phyloP scores from a whole-genome alignment of 2,329 filamentous ascomycete genomes.

The Metarhizium anisopliae region DNA sequence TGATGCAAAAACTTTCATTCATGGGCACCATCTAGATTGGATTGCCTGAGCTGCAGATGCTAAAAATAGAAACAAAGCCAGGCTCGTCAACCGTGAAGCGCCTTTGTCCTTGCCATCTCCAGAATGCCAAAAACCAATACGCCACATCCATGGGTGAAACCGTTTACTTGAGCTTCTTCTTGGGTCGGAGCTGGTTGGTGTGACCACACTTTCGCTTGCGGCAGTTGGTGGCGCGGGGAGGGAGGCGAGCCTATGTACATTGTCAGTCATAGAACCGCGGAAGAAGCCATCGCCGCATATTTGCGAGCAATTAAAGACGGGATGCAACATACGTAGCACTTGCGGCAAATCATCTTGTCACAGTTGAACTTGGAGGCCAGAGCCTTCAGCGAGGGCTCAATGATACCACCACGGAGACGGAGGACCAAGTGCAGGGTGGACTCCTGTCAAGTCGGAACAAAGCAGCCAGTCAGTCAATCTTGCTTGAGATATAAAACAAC shows the following conservation, averaged over 20 bases:
- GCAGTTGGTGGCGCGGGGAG: conserved; percentile 99
- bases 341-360: conserved; percentile 99
- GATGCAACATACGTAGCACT: conserved; percentile 85
- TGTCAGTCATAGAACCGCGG: conserved; percentile 7
- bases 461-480: background rate
- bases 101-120: conserved; percentile 26
- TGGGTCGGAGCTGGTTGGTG: conserved; percentile 99
- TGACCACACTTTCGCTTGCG: conserved; percentile 99
- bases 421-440: conserved; percentile 97
- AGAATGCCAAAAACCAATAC: conserved; percentile 34
- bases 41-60: conserved; percentile 30
- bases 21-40: conserved; percentile 26
- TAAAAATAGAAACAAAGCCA: conserved; percentile 31
- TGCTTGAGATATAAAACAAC: background rate
- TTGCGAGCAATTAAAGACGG: background rate
- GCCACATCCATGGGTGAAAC: conserved; percentile 32
- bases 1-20: conserved; percentile 13
- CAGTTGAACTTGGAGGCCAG: conserved; percentile 99
- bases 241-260: conserved; percentile 61
- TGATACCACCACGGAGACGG: conserved; percentile 98
- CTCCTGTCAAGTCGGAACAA: conserved; percentile 49
- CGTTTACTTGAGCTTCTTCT: conserved; percentile 96
- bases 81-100: conserved; percentile 26
- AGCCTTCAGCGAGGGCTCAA: conserved; percentile 97
- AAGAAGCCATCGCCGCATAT: background rate